phyloP scores from a whole-genome alignment of 1,284 basidiomycete species.

The Melampsora occidentalis region DNA sequence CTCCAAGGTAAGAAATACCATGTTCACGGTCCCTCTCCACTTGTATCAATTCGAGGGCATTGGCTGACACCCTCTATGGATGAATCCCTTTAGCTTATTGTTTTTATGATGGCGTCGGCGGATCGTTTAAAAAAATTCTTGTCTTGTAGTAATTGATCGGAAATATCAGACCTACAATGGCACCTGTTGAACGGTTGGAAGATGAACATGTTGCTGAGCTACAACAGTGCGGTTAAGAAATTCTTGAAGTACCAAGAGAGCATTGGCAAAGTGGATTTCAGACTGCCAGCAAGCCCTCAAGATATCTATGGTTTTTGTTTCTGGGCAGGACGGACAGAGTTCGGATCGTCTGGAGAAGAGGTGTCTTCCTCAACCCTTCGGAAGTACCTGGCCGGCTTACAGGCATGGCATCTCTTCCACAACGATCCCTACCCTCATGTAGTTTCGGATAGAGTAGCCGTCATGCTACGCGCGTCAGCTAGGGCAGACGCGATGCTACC shows the following conservation, averaged over 20 bases:
- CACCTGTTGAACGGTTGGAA: not conserved
- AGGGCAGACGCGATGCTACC: not conserved
- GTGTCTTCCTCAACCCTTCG: not conserved
- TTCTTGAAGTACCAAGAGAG: not conserved
- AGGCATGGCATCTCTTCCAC: slow-evolving; percentile 25
- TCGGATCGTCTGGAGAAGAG: not conserved
- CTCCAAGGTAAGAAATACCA: too few relatives aligned
- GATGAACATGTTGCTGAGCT: not conserved
- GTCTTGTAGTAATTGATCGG: too few relatives aligned
- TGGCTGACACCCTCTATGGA: too few relatives aligned
- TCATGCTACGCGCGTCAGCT: not conserved
- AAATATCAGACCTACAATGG: not conserved
- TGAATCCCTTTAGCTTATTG: too few relatives aligned
- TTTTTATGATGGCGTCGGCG: too few relatives aligned
- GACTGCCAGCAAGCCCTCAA: not conserved
- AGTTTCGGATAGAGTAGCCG: not conserved
- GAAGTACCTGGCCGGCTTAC: not conserved
- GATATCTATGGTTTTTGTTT: slow-evolving; percentile 12
- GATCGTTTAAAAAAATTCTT: too few relatives aligned
- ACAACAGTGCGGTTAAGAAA: not conserved
- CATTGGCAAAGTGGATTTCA: not conserved
- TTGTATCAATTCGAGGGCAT: too few relatives aligned
- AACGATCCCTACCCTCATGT: not conserved
- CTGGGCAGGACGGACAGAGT: slow-evolving; percentile 2
- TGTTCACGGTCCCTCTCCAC: too few relatives aligned